These are phyloP conservation scores for Ustilago cynodontis DNA, from an alignment of 1,284 basidiomycete genomes.

Conservation along the genomic window DNA sequence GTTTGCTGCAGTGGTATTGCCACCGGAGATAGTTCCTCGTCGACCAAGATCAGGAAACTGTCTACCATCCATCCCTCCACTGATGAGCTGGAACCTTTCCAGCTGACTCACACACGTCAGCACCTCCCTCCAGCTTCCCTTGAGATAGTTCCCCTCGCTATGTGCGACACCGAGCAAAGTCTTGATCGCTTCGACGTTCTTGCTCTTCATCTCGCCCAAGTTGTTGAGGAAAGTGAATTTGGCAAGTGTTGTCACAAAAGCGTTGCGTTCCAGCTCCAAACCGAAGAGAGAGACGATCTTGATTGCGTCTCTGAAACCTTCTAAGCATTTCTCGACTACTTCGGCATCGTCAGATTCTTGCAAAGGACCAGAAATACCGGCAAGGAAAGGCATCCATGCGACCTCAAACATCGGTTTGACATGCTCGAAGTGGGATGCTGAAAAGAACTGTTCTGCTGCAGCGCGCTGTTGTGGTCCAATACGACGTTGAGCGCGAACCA, in stretches of 20 bases:
- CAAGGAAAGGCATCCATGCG: conserved; percentile 70
- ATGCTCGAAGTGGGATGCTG: conserved; percentile 69
- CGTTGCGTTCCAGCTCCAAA: conserved; percentile 68
- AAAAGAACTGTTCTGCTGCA: conserved; percentile 68
- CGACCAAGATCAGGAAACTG: conserved; percentile 84
- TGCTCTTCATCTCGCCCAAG: conserved; percentile 69
- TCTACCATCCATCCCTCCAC: conserved; percentile 70
- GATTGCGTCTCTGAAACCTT: conserved; percentile 68
- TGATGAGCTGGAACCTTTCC: conserved; percentile 69
- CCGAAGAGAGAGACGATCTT: conserved; percentile 69
- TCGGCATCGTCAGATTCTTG: conserved; percentile 68
- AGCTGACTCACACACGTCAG: conserved; percentile 69
- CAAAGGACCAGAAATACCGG: conserved; percentile 67
- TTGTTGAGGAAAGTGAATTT: conserved; percentile 70
- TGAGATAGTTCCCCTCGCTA: conserved; percentile 69
- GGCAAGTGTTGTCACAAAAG: conserved; percentile 69
- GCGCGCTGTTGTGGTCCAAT: conserved; percentile 62
- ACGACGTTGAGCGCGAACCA: conserved; percentile 67
- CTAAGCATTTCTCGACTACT: conserved; percentile 62
- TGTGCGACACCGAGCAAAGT: conserved; percentile 67
- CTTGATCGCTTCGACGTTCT: conserved; percentile 70
- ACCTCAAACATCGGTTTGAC: conserved; percentile 70
- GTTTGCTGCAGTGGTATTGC: conserved; percentile 20
- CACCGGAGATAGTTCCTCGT: conserved; percentile 70
- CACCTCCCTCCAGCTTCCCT: conserved; percentile 69